Evolutionary conservation across 208 protist species (phyloP).

Genomic region (Leishmania aethiopica): DNA sequence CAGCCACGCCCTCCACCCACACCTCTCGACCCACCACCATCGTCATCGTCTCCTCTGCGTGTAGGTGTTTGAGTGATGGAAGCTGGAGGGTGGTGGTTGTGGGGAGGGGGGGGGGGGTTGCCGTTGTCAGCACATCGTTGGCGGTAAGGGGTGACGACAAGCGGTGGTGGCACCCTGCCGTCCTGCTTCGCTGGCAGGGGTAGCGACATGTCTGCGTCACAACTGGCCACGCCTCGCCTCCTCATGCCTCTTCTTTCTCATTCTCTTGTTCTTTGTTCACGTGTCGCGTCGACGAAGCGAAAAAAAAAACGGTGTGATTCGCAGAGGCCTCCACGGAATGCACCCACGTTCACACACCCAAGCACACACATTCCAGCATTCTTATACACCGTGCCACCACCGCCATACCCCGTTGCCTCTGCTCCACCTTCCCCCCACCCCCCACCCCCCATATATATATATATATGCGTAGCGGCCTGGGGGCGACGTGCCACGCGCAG

Average conservation of each 20-base stretch:
- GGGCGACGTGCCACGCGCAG: not conserved
- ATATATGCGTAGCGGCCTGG: not conserved
- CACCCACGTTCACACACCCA: not conserved
- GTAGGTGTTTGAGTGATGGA: not conserved
- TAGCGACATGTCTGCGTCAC: not conserved
- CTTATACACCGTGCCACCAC: not conserved
- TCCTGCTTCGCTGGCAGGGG: not conserved
- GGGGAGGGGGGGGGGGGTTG: too few species aligned
- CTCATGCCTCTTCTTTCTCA: not conserved
- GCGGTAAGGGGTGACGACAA: not conserved
- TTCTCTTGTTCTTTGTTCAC: too few species aligned
- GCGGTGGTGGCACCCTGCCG: not conserved
- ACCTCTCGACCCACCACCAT: not conserved
- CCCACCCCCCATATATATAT: not conserved
- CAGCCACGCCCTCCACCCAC: not conserved
- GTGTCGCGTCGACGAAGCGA: not conserved
- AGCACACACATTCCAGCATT: not conserved
- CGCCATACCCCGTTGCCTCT: not conserved
- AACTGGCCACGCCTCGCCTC: not conserved
- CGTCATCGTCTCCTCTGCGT: not conserved
- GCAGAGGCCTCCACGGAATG: not conserved
- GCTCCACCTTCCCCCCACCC: not conserved
- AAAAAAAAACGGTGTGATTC: not conserved
- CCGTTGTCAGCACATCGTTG: not conserved
- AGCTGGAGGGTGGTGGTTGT: too few species aligned